Conservation (phyloP, 306 rosid species). For the Canavalia gladiata region DNA sequence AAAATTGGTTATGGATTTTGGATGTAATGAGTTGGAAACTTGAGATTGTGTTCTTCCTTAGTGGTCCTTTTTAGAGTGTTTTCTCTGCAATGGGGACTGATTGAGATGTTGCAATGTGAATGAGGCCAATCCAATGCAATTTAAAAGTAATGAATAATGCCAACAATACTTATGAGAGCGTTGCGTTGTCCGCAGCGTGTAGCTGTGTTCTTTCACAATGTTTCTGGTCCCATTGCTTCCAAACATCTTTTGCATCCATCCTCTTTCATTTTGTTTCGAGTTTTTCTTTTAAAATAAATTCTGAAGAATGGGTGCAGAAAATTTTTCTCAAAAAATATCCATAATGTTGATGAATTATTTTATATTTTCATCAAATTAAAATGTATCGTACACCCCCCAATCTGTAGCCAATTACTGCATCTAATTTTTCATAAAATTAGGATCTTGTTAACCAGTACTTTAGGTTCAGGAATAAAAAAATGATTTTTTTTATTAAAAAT, state of each 20-base stretch:
- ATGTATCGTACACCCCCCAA: background rate
- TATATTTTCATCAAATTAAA: background rate
- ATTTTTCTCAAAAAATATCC: background rate
- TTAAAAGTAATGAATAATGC: background rate
- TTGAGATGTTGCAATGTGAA: constrained; percentile 33
- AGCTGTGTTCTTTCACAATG: constrained; percentile 29
- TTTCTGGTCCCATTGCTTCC: constrained; percentile 43
- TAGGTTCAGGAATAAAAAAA: too few species aligned
- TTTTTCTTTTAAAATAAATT: background rate
- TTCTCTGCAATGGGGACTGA: constrained; percentile 2
- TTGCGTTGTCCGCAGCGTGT: constrained; percentile 1
- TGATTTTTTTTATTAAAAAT: too few species aligned
- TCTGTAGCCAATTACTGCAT: too few species aligned
- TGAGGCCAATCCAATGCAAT: background rate
- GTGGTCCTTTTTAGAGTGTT: background rate
- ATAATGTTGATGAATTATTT: background rate
- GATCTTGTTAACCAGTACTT: too few species aligned
- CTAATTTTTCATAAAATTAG: too few species aligned
- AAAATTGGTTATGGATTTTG: background rate
- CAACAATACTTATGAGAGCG: background rate
- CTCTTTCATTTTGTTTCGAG: background rate
- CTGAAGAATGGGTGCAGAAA: too few species aligned
- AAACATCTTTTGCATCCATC: background rate
- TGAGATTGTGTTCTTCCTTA: background rate
- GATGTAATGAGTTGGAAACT: constrained; percentile 31